Conservation (phyloP, 495 filamentous ascomycete genomes). For the Diplogelasinospora grovesii region DNA sequence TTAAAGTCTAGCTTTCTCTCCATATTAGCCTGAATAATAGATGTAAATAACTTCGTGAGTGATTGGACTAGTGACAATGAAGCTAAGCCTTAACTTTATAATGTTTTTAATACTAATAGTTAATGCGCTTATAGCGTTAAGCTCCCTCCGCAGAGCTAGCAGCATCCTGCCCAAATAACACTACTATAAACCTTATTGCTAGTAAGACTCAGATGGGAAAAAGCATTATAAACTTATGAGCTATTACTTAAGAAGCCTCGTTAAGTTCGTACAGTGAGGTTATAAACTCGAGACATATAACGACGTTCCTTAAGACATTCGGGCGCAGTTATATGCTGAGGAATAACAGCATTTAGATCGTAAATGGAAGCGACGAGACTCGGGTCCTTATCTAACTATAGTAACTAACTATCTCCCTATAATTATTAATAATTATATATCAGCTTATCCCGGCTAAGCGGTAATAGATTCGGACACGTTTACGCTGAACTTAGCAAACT, state of each 20-base stretch:
- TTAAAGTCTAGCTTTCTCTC: no score
- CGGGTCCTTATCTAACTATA: not conserved
- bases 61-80: no score
- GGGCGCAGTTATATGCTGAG: slow-evolving; percentile 3
- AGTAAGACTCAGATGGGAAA: not conserved
- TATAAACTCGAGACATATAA: slow-evolving; percentile 2
- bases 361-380: slow-evolving; percentile 4
- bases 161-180: no score
- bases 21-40: no score
- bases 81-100: no score
- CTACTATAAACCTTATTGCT: no score
- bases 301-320: slow-evolving; percentile 1
- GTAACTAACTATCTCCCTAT: not conserved
- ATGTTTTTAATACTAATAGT: no score
- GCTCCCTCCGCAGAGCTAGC: no score
- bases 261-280: slow-evolving; percentile 1
- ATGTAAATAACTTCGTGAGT: no score
- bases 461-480: not conserved
- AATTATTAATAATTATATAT: slow-evolving; percentile 5
- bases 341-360: not conserved
- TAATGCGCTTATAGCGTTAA: no score
- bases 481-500: not conserved
- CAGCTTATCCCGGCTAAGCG: not conserved
- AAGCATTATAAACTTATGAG: slow-evolving; percentile 4
- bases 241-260: slow-evolving; percentile 1